Percentiles rank a stretch among this genome's conserved stretches.
phyloP scores from a whole-genome alignment of 805 yeast genomes.

The Metschnikowia vanudenii region DNA sequence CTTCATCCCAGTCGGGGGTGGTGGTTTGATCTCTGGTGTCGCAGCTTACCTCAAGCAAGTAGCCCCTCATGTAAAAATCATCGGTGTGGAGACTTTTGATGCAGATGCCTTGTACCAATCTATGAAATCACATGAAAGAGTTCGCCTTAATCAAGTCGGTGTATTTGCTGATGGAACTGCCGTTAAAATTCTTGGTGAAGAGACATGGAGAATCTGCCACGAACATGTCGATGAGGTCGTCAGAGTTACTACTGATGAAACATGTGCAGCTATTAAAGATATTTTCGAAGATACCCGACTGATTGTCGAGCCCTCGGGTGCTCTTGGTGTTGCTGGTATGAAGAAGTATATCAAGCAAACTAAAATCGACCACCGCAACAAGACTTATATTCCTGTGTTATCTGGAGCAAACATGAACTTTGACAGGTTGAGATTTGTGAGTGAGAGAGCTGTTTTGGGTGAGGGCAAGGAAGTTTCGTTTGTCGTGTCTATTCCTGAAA shows the following conservation, averaged over 20 bases:
- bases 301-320: conserved; percentile 96
- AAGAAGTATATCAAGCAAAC: conserved; percentile 71
- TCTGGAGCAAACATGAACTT: conserved; percentile 99
- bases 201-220: conserved; percentile 78
- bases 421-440: conserved; percentile 90
- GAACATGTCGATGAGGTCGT: conserved; percentile 87
- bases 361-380: conserved; percentile 68
- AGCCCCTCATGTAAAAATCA: conserved; percentile 95
- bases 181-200: conserved; percentile 84
- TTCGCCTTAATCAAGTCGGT: conserved; percentile 73
- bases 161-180: conserved; percentile 98
- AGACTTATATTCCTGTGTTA: conserved; percentile 78
- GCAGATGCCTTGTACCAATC: conserved; percentile 90
- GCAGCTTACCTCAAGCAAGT: conserved; percentile 87
- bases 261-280: conserved; percentile 95
- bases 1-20: conserved; percentile 95
- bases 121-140: conserved; percentile 52
- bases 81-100: conserved; percentile 95
- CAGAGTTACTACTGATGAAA: conserved; percentile 84
- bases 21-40: conserved; percentile 91
- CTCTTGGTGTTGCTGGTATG: conserved; percentile 92
- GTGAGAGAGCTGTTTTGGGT: conserved; percentile 97
- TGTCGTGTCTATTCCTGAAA: conserved; percentile 86
- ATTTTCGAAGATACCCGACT: conserved; percentile 94
- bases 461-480: conserved; percentile 95